Conservation (phyloP, 345 rosid genomes). For the Citrus maxima region DNA sequence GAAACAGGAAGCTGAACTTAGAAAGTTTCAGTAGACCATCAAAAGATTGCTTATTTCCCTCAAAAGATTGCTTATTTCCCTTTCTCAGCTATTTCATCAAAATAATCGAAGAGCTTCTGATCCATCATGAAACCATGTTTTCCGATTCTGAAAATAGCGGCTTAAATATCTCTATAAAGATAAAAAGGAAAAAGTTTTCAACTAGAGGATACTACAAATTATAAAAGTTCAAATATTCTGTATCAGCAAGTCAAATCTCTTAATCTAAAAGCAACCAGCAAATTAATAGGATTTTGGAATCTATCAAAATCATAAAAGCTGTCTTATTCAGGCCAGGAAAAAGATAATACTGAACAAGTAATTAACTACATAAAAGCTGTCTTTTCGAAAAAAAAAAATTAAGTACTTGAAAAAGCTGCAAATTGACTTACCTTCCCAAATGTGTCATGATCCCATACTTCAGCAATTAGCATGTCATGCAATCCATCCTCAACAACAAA, state of each 20-base stretch:
- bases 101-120: background rate
- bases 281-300: background rate
- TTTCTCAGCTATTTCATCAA: background rate
- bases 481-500: conserved; percentile 96
- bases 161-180: background rate
- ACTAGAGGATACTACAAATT: background rate
- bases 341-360: background rate
- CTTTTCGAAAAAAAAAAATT: too few relatives aligned
- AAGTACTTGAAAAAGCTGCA: background rate
- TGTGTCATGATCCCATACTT: conserved; percentile 96
- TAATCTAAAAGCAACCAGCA: background rate
- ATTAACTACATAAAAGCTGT: background rate
- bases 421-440: conserved; percentile 82
- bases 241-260: background rate
- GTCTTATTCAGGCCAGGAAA: background rate
- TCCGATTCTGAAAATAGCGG: background rate
- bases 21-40: background rate
- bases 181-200: too few relatives aligned
- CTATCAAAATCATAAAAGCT: background rate
- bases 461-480: conserved; percentile 92
- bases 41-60: background rate
- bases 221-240: too few relatives aligned
- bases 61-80: background rate
- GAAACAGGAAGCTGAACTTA: background rate
- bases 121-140: background rate